Evolutionary conservation across 345 rosid genomes (phyloP), one percentile per base, ranked within the genome.

Genomic region (Syzygium aqueum): DNA sequence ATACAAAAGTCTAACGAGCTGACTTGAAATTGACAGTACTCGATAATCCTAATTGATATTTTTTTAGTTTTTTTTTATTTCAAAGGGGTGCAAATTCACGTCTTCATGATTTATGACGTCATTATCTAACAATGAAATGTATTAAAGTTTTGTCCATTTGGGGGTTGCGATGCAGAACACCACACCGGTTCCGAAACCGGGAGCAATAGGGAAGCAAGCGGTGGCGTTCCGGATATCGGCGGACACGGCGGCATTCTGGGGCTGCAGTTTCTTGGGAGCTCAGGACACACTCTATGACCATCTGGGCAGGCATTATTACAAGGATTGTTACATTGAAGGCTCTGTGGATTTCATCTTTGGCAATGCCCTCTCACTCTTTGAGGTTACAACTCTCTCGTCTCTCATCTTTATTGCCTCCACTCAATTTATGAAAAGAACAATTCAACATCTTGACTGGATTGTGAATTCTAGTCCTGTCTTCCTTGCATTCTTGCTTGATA

Each of bases 251-350:
- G 91, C 94, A 0, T 96, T 97, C 87, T 65, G 90, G 84, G 99
- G 99, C 11, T 97, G 99, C 87, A 91, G 82, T 57, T 95, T 97
- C 92, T 87, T 97, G 84, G 99, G 99, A 63, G 99, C 94, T 15
- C 99, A 97, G 91, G 99, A 97, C 90, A 97, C 99, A 2, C 92
- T 97, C 1, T 97, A 97, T 88, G 99, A 97, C 86, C 98, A 97
- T 85, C 8, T 92, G 86, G 99, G 99, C 11, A 92, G 99, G 86
- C 99, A 97, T 89, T 97, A 97, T 87, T 97, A 95, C 94, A 97
- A 97, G 85, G 97, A 96, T 83, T 97, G 99, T 86, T 97, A 96
- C 92, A 92, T 97, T 85, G 97, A 97, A 86, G 99, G 99, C 40
- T 96, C 99, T 0, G 95, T 97, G 28, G 99, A 97, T 86, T 97